phyloP scores from a whole-genome alignment of 306 rosid species.

The Pyrus pyrifolia region DNA sequence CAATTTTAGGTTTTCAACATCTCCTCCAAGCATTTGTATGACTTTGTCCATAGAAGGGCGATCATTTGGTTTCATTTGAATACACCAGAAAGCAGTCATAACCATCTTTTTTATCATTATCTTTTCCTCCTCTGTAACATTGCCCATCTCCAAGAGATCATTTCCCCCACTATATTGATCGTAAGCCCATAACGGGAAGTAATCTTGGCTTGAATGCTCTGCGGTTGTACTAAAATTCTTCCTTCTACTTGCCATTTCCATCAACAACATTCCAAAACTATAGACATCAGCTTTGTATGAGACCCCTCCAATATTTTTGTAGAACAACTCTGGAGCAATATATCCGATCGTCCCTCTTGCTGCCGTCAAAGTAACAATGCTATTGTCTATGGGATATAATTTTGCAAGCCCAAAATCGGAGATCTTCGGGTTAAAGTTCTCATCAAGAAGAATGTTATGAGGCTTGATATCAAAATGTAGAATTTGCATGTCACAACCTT shows the following conservation, averaged over 20 bases:
- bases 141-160: not conserved
- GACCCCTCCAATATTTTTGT: conserved; percentile 9
- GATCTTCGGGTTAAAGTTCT: not conserved
- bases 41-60: not conserved
- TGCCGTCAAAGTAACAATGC: not conserved
- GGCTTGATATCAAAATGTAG: conserved; percentile 5
- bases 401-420: conserved; percentile 7
- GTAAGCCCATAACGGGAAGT: not conserved
- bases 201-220: not conserved
- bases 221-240: not conserved
- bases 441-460: conserved; percentile 6
- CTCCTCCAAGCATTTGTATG: conserved; percentile 7
- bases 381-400: not conserved
- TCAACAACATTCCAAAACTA: conserved; percentile 5
- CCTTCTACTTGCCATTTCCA: not conserved
- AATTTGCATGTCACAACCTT: conserved; percentile 5
- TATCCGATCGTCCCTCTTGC: not conserved
- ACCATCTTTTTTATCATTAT: not conserved
- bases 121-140: not conserved
- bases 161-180: not conserved
- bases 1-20: not conserved
- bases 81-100: conserved; percentile 3
- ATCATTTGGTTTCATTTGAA: conserved; percentile 3
- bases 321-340: not conserved
- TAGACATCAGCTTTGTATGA: conserved; percentile 5